phyloP scores from a whole-genome alignment of 148 eudicot genomes.

The Euryodendron excelsum region DNA sequence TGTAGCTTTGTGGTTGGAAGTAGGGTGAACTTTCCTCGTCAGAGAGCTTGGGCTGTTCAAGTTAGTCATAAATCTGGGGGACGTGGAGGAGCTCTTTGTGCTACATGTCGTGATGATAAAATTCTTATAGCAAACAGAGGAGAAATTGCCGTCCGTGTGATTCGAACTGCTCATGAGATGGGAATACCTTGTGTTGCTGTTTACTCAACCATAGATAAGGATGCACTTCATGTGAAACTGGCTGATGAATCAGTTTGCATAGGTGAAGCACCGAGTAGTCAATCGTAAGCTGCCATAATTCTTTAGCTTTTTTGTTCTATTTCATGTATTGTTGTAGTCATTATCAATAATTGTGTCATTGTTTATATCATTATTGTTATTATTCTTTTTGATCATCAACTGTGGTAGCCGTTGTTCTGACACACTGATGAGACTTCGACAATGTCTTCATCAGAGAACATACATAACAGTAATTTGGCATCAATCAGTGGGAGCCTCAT shows the following conservation, averaged over 20 bases:
- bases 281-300: slow-evolving; percentile 72
- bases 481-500: neutral
- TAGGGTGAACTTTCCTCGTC: slow-evolving; percentile 60
- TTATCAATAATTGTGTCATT: no score
- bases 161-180: slow-evolving; percentile 96
- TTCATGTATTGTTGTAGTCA: no score
- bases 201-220: slow-evolving; percentile 94
- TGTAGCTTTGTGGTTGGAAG: slow-evolving; percentile 57
- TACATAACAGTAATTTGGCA: neutral
- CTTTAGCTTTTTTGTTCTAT: no score
- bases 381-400: neutral
- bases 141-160: slow-evolving; percentile 97
- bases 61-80: slow-evolving; percentile 39
- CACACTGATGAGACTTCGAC: neutral
- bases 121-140: slow-evolving; percentile 97
- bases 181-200: slow-evolving; percentile 99
- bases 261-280: slow-evolving; percentile 97
- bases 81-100: slow-evolving; percentile 75
- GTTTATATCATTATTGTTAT: neutral
- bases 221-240: slow-evolving; percentile 91
- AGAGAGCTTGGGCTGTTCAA: slow-evolving; percentile 43
- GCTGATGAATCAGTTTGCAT: slow-evolving; percentile 98
- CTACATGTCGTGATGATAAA: slow-evolving; percentile 63
- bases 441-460: neutral
- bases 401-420: neutral